Conservation (phyloP, 2,329 filamentous ascomycete genomes). For the Colletotrichum sidae region DNA sequence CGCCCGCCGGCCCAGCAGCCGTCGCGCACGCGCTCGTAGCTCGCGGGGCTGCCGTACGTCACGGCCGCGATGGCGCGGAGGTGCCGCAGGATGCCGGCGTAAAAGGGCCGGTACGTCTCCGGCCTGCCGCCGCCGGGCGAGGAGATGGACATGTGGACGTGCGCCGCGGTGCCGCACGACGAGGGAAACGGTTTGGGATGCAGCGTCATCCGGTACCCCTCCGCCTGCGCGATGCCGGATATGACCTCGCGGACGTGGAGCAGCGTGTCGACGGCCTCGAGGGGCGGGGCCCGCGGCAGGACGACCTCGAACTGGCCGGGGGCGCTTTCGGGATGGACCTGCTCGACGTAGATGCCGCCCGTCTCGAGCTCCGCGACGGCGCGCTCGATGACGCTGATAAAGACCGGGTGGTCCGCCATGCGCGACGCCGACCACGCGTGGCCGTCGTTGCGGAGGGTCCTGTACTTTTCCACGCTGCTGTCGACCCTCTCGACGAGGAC, state of each 20-base stretch:
- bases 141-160: slow-evolving; percentile 77
- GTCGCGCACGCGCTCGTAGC: slow-evolving; percentile 76
- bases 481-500: slow-evolving; percentile 70
- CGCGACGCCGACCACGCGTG: slow-evolving; percentile 80
- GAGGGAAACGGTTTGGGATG: slow-evolving; percentile 75
- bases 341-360: slow-evolving; percentile 75
- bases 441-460: slow-evolving; percentile 65
- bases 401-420: slow-evolving; percentile 67
- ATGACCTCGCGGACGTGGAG: slow-evolving; percentile 79
- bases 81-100: slow-evolving; percentile 76
- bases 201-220: slow-evolving; percentile 76
- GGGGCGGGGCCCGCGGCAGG: slow-evolving; percentile 70
- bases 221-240: slow-evolving; percentile 69
- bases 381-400: slow-evolving; percentile 71
- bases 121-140: slow-evolving; percentile 53
- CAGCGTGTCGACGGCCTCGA: slow-evolving; percentile 78
- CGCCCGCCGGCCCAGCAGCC: slow-evolving; percentile 83
- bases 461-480: slow-evolving; percentile 47
- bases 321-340: slow-evolving; percentile 80
- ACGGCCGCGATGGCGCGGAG: slow-evolving; percentile 76
- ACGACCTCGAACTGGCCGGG: slow-evolving; percentile 84
- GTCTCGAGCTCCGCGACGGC: slow-evolving; percentile 70
- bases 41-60: slow-evolving; percentile 72
- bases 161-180: slow-evolving; percentile 72
- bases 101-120: slow-evolving; percentile 72